Base-by-base conservation (phyloP, 805 yeast species). In the Metschnikowia continentalis region DNA sequence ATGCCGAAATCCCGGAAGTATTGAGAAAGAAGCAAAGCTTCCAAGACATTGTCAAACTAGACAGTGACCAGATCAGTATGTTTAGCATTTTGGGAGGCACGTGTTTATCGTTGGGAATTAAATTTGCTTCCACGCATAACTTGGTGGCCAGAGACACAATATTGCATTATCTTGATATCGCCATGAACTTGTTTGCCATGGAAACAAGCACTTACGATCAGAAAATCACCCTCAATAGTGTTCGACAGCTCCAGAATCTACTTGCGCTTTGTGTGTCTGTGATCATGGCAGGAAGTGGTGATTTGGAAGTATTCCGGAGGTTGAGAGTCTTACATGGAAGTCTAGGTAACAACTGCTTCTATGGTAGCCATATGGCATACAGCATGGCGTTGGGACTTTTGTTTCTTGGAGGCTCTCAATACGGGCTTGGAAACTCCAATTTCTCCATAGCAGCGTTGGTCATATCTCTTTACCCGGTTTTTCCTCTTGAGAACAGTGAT, bases 331-430 rank as follows among this genome's bases (percentile, higher is more conserved):
- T 89, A 32, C 90, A 88, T 62, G 88, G 86, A 19, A 74, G 77
- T 11, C 76, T 80, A 0, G 72, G 71, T 30, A 70, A 66, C 35
- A 75, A 61, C 37, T 67, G 73, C 42, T 73, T 75, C 8, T 90
- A 80, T 64, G 94, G 96, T 0, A 80, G 82, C 52, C 88, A 80
- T 60, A 81, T 87, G 82, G 88, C 91, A 0, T 74, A 84, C 1
- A 89, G 88, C 59, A 78, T 88, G 73, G 88, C 96, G 0, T 67
- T 94, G 36, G 99, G 99, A 2, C 82, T 92, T 59, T 71, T 92
- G 48, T 91, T 92, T 62, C 66, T 94, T 35, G 97, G 97, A 0
- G 94, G 96, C 1, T 97, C 98, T 0, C 97, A 90, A 64, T 90
- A 82, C 65, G 90, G 96, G 0, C 79, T 94, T 51, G 76, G 81